Evolutionary conservation across 2,329 filamentous ascomycete species (phyloP), one percentile per base, ranked within the genome.

Genomic region (Helicocarpus griseus): DNA sequence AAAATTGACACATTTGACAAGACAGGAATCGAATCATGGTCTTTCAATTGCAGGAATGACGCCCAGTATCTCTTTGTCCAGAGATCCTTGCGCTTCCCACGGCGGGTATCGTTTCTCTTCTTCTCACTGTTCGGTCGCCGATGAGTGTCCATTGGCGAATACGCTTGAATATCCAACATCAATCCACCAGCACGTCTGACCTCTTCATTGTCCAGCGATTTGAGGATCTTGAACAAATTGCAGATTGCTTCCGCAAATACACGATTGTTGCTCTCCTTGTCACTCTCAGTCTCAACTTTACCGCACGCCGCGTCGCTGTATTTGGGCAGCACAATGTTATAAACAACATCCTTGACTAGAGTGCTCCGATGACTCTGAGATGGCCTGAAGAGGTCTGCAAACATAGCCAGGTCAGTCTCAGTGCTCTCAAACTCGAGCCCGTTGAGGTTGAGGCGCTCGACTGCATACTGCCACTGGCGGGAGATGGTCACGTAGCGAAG

Each of bases 401-500:
- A 36, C n/a, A 1, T 38, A 39, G 46, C 4, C n/a, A 48, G 6
- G 4, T 38, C 24, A 14, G 9, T 22, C 28, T 50, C 44, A n/a
- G 44, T 21, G 1, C 9, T 35, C 9, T 3, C 31, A 9, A 35
- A 11, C 31, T 35, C 31, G n/a, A n/a, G n/a, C n/a, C n/a, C n/a
- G 31, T 14, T 35, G 35, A 50, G 14, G 5, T 4, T 8, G 38
- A 50, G 39, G 7, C 38, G 8, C 5, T 28, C 28, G 39, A 50
- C 21, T 14, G n/a, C 17, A n/a, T 41, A 13, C 39, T 50, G 48
- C 48, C 48, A 50, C 11, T 38, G 48, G 5, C 48, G 36, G n/a
- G 48, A 50, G 21, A 50, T 38, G n/a, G 48, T 50, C 36, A 50
- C 14, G 40, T 50, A 50, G 22, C n/a, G n/a, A n/a, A n/a, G n/a